Base-by-base conservation (phyloP, 345 rosid genomes). In the Syzygium oleosum region DNA sequence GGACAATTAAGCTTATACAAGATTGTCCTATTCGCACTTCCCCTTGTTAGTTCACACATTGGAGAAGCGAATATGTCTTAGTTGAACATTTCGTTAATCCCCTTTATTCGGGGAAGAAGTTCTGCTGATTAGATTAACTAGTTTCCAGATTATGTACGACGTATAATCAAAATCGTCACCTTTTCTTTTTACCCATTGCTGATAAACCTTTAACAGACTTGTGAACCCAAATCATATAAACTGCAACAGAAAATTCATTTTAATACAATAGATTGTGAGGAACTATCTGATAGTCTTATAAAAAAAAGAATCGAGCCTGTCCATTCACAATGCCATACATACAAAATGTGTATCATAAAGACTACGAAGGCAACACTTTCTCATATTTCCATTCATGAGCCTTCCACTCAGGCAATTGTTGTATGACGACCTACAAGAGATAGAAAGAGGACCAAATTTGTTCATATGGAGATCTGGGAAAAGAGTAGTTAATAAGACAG, bases 371-470 rank as follows among this genome's bases (percentile, higher is more conserved):
- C 1, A 73, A 29, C 23, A 46, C 54, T 89, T 86, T 92, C 77
- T 95, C 91, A 43, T 89, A 92, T 38, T 87, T 92, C 99, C 99
- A 96, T 91, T 95, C 99, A 90, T 97, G 99, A 41, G 92, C 96
- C 90, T 97, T 97, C 99, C 99, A 96, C 88, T 97, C 99, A 15
- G 98, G 98, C 87, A 97, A 89, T 86, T 96, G 98, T 86, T 97
- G 99, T 86, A 97, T 91, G 52, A 95, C 96, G 61, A 97, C 93
- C 99, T 95, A 93, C 93, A 85, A 34, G 73, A 54, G 22, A 34
- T 10, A 10, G 38, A 61, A 73, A 5, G 49, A 73, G 83, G 83
- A 52, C 34, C 54, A 7, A 51, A 22, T 84, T n/a, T 1, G 38
- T 52, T 52, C 61, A 84, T 12, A 84, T 9, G 61, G 38, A 73